These are phyloP conservation scores for Pseudopithomyces maydicus DNA, from an alignment of 2,329 filamentous ascomycete species.

Conservation along the genomic window DNA sequence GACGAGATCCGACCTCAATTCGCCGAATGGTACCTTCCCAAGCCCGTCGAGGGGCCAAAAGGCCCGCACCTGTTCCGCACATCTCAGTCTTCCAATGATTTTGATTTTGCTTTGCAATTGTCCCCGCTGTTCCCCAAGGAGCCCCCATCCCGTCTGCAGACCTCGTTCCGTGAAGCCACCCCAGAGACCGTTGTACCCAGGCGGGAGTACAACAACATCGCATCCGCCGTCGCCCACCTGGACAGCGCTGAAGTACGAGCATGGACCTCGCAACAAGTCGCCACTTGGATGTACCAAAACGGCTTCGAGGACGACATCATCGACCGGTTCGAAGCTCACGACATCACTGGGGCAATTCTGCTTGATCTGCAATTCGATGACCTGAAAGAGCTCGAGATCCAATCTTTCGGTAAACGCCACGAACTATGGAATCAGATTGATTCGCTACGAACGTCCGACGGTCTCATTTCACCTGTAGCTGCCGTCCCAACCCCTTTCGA, in stretches of 20 bases:
- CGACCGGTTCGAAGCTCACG: slow-evolving; percentile 86
- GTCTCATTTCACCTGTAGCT: slow-evolving; percentile 44
- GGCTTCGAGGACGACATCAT: slow-evolving; percentile 79
- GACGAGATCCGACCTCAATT: slow-evolving; percentile 63
- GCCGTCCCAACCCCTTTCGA: slow-evolving; percentile 55
- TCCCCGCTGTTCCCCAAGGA: slow-evolving; percentile 75
- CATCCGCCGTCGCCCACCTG: slow-evolving; percentile 58
- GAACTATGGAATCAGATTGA: slow-evolving; percentile 82
- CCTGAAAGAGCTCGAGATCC: slow-evolving; percentile 78
- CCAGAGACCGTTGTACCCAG: slow-evolving; percentile 44
- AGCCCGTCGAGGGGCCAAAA: slow-evolving; percentile 76
- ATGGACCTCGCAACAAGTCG: slow-evolving; percentile 79
- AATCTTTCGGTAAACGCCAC: slow-evolving; percentile 80
- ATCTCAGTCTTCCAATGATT: slow-evolving; percentile 64
- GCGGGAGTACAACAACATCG: slow-evolving; percentile 59
- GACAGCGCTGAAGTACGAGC: slow-evolving; percentile 64
- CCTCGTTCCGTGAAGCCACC: slow-evolving; percentile 46
- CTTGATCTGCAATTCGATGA: slow-evolving; percentile 93
- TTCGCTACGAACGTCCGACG: slow-evolving; percentile 60
- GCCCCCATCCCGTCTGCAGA: slow-evolving; percentile 49
- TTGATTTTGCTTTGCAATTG: slow-evolving; percentile 65
- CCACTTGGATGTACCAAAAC: slow-evolving; percentile 83
- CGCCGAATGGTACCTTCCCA: slow-evolving; percentile 63
- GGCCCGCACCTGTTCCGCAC: slow-evolving; percentile 86
- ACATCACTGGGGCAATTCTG: slow-evolving; percentile 86